Percentiles rank a stretch among this genome's conserved stretches.
These are phyloP conservation scores for Haematococcus sp. DNA, from an alignment of 139 green algal species.

Conservation along the genomic window DNA sequence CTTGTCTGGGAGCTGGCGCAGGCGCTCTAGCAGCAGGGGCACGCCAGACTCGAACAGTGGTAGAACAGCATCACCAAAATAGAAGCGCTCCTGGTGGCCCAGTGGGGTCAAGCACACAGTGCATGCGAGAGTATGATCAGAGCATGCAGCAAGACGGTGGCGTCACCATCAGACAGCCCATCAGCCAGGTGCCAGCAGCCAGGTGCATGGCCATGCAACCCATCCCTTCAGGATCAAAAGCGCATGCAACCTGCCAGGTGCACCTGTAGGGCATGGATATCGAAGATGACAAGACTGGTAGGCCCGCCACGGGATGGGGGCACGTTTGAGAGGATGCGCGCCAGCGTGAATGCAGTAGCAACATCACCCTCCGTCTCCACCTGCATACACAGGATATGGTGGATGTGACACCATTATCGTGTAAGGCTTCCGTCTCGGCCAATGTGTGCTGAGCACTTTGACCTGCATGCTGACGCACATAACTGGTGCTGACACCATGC, in stretches of 20 bases:
- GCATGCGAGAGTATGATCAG: too few species aligned
- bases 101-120: slow-evolving; percentile 2
- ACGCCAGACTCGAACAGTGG: slow-evolving; percentile 95
- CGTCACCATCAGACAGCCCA: not conserved
- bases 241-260: not conserved
- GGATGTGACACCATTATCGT: not conserved
- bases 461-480: too few species aligned
- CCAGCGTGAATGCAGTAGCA: slow-evolving; percentile 94
- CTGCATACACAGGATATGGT: slow-evolving; percentile 20
- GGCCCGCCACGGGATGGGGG: slow-evolving; percentile 89
- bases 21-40: slow-evolving; percentile 79
- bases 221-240: too few species aligned
- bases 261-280: slow-evolving; percentile 96
- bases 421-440: not conserved
- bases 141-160: too few species aligned
- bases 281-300: slow-evolving; percentile 93
- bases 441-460: too few species aligned
- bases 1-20: slow-evolving; percentile 73
- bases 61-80: slow-evolving; percentile 97
- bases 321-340: slow-evolving; percentile 94
- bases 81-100: slow-evolving; percentile 90
- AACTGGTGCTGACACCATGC: too few species aligned
- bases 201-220: not conserved
- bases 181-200: too few species aligned
- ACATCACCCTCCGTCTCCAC: slow-evolving; percentile 90